These are phyloP conservation scores for Ophiostoma ulmi DNA, from an alignment of 2,329 filamentous ascomycete species.

Conservation along the genomic window DNA sequence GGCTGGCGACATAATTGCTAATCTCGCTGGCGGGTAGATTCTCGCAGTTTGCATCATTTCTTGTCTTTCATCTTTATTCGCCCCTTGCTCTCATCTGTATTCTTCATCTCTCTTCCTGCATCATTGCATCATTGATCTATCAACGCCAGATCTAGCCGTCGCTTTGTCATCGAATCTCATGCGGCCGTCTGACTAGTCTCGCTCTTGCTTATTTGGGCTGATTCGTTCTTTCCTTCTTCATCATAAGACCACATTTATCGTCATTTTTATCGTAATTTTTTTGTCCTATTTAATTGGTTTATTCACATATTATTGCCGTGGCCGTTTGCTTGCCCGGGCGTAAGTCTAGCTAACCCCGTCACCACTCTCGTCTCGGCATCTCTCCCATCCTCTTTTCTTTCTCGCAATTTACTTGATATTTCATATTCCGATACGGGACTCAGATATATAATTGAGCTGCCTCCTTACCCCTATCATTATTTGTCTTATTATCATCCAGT, in stretches of 20 bases:
- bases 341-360: conserved; percentile 5
- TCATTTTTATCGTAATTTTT: neutral
- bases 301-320: neutral
- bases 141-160: neutral
- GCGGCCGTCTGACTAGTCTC: neutral
- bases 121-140: neutral
- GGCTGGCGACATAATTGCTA: neutral
- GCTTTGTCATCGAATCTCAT: conserved; percentile 4
- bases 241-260: neutral
- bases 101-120: neutral
- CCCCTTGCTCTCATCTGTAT: neutral
- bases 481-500: neutral
- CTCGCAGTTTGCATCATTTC: neutral
- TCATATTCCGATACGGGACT: neutral
- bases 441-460: neutral
- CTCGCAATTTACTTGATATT: neutral
- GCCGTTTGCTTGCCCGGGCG: neutral
- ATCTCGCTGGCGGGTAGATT: neutral
- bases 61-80: neutral
- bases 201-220: neutral
- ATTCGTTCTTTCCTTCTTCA: neutral
- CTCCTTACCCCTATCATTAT: neutral
- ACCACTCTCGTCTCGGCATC: neutral
- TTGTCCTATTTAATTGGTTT: neutral
- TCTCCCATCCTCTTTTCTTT: neutral